Conservation (phyloP, 805 yeast genomes). For the Pichia paraexigua region DNA sequence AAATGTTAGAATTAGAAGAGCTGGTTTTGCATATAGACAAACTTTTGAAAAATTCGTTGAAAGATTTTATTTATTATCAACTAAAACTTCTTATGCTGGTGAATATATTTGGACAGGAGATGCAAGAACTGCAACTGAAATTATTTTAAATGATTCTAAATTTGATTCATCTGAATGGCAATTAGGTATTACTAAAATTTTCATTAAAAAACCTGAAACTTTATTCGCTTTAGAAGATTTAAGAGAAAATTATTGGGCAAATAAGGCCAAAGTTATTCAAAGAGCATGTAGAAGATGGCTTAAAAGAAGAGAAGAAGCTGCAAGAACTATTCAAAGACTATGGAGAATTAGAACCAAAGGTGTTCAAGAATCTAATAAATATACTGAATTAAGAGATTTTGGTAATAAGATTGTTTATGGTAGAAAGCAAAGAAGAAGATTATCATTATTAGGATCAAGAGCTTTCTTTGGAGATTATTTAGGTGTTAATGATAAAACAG, state of each 20-base stretch:
- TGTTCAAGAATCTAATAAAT: conserved; percentile 40
- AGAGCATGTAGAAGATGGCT: conserved; percentile 89
- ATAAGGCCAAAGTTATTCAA: conserved; percentile 96
- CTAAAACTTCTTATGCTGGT: conserved; percentile 87
- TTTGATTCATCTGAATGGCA: conserved; percentile 82
- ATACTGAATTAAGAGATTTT: conserved; percentile 75
- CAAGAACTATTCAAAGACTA: conserved; percentile 68
- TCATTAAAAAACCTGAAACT: conserved; percentile 95
- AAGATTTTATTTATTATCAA: conserved; percentile 80
- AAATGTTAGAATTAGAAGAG: conserved; percentile 94
- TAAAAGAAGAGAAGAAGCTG: conserved; percentile 79
- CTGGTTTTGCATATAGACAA: conserved; percentile 97
- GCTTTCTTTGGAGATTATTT: conserved; percentile 93
- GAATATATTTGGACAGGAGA: conserved; percentile 55
- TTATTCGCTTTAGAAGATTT: conserved; percentile 89
- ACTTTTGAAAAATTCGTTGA: conserved; percentile 95
- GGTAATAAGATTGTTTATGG: conserved; percentile 66
- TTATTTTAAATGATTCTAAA: conserved; percentile 44
- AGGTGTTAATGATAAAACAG: conserved; percentile 64
- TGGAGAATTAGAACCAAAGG: conserved; percentile 80
- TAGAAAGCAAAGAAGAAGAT: conserved; percentile 81
- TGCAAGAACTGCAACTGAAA: conserved; percentile 42
- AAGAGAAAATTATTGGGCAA: conserved; percentile 97
- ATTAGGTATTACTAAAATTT: conserved; percentile 84
- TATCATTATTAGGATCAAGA: conserved; percentile 81